phyloP scores from a whole-genome alignment of 2,329 filamentous ascomycete genomes.

The Pseudogymnoascus sp. region DNA sequence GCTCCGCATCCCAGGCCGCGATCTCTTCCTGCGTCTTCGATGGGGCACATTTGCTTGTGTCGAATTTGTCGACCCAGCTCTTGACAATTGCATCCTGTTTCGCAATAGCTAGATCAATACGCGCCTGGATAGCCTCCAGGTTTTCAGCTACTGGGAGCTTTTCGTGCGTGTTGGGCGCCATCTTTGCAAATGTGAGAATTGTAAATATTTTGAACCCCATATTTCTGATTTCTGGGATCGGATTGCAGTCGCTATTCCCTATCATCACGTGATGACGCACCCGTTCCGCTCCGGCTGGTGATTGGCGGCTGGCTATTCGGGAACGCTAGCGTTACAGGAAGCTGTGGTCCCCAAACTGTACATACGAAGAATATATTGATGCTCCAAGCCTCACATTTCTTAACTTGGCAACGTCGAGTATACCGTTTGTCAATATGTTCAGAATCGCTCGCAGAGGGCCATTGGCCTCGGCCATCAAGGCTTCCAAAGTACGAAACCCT shows the following conservation, averaged over 20 bases:
- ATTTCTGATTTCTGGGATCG: background rate
- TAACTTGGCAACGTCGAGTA: slow-evolving; percentile 22
- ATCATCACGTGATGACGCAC: background rate
- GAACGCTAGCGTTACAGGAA: slow-evolving; percentile 7
- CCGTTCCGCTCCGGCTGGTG: background rate
- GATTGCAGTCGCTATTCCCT: background rate
- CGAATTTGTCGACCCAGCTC: slow-evolving; percentile 20
- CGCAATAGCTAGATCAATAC: slow-evolving; percentile 25
- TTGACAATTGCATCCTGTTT: slow-evolving; percentile 26
- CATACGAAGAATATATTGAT: slow-evolving; percentile 7
- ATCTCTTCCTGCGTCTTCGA: slow-evolving; percentile 26
- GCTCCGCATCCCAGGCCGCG: slow-evolving; percentile 25
- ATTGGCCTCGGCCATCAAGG: slow-evolving; percentile 70
- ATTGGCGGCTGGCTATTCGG: background rate
- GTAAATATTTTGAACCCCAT: background rate
- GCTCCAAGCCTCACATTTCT: slow-evolving; percentile 9
- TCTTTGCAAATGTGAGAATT: background rate
- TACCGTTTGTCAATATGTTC: slow-evolving; percentile 58
- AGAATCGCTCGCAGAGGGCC: slow-evolving; percentile 76
- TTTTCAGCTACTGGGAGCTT: slow-evolving; percentile 13
- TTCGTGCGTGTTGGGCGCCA: background rate
- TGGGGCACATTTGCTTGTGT: slow-evolving; percentile 11
- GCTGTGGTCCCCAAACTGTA: slow-evolving; percentile 6
- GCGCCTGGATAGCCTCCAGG: slow-evolving; percentile 25
- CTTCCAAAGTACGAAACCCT: slow-evolving; percentile 53